Percentiles rank a stretch among this genome's conserved stretches.
Evolutionary conservation across 208 protist species (phyloP).

Genomic region (Strigomonas galati): DNA sequence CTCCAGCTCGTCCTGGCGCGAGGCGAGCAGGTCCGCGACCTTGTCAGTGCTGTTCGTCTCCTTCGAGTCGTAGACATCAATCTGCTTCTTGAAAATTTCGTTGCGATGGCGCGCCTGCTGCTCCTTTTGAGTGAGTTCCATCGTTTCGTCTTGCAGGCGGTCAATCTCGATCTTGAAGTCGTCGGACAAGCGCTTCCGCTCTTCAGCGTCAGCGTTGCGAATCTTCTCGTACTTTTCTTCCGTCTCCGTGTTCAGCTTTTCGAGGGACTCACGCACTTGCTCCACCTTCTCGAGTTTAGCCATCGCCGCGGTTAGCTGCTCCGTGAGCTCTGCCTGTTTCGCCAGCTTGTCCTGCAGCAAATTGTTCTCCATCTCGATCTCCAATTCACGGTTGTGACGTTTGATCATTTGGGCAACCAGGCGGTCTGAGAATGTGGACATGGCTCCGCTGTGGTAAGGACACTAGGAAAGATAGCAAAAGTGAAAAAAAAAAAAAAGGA

Average conservation of each 20-base stretch:
- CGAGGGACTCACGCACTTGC: slow-evolving; percentile 1
- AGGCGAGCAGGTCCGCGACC: slow-evolving; percentile 7
- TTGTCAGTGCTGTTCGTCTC: not conserved
- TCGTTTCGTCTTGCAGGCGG: not conserved
- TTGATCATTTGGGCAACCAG: slow-evolving; percentile 10
- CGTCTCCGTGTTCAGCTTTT: slow-evolving; percentile 1
- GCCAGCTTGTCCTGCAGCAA: not conserved
- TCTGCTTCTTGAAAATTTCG: slow-evolving; percentile 11
- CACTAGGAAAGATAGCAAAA: too few relatives aligned
- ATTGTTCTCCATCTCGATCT: not conserved
- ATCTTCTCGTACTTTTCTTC: not conserved
- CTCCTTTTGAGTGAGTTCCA: not conserved
- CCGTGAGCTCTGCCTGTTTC: slow-evolving; percentile 1
- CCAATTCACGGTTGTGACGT: slow-evolving; percentile 1
- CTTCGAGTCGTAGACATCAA: slow-evolving; percentile 4
- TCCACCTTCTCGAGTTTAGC: slow-evolving; percentile 11
- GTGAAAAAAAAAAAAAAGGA: not conserved
- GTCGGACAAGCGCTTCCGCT: slow-evolving; percentile 5
- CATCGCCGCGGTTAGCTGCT: not conserved
- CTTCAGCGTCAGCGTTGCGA: not conserved
- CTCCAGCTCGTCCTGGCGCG: not conserved
- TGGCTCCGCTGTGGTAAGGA: not conserved
- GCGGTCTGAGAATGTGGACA: slow-evolving; percentile 7
- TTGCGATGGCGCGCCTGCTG: not conserved
- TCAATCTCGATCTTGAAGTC: slow-evolving; percentile 4